These are phyloP conservation scores for Linnemannia zychae DNA, from an alignment of 192 early-diverging fungal species.

Conservation along the genomic window DNA sequence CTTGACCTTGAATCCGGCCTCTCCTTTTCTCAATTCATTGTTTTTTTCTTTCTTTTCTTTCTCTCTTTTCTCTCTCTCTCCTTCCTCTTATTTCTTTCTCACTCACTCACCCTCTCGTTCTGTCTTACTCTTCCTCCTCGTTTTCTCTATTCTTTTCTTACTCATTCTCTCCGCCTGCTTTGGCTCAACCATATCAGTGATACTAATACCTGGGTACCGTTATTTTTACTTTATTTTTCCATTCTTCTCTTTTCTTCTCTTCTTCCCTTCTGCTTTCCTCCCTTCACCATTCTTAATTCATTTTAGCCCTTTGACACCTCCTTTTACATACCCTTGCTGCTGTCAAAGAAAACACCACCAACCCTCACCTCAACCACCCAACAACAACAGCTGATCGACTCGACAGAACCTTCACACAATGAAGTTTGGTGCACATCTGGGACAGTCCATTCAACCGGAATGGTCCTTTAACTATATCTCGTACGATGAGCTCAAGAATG, in stretches of 20 bases:
- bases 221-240: background rate
- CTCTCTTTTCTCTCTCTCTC: background rate
- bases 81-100: background rate
- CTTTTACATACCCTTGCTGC: background rate
- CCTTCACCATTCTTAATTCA: background rate
- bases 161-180: background rate
- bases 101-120: background rate
- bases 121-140: no score
- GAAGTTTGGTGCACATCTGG: conserved; percentile 92
- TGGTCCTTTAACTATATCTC: conserved; percentile 88
- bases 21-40: background rate
- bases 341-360: background rate
- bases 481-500: conserved; percentile 90
- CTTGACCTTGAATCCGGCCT: background rate
- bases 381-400: background rate
- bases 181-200: background rate
- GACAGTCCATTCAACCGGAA: conserved; percentile 78
- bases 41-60: background rate
- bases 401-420: conserved; percentile 55
- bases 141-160: background rate
- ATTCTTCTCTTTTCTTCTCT: background rate
- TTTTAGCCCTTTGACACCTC: background rate
- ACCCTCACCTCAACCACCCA: background rate
- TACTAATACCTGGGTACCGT: background rate
- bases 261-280: background rate